phyloP scores from a whole-genome alignment of 495 filamentous ascomycete genomes.

The Daldinia vernicosa region DNA sequence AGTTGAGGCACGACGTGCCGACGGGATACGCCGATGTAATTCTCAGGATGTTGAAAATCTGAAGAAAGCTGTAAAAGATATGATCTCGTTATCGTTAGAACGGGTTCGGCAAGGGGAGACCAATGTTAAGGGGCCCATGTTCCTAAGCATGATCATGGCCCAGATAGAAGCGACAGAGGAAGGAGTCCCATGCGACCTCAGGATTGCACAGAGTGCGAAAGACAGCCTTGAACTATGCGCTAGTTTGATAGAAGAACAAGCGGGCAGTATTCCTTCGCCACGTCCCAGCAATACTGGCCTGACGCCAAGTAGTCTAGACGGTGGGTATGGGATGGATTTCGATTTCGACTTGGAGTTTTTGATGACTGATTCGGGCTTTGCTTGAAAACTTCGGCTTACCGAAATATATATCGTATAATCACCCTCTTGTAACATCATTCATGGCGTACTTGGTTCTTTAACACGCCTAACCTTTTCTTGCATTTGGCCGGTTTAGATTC shows the following conservation, averaged over 20 bases:
- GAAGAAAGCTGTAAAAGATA: conserved; percentile 47
- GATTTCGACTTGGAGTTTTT: conserved; percentile 39
- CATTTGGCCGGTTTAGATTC: no score
- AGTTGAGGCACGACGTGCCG: conserved; percentile 43
- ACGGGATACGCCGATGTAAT: conserved; percentile 44
- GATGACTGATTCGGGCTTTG: conserved; percentile 23
- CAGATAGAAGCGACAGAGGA: conserved; percentile 51
- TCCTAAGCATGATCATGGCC: conserved; percentile 55
- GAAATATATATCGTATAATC: background rate
- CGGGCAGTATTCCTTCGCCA: conserved; percentile 10
- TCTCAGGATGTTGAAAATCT: conserved; percentile 43
- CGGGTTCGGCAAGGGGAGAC: conserved; percentile 59
- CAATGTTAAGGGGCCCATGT: conserved; percentile 60
- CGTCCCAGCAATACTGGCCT: conserved; percentile 16
- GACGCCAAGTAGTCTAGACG: conserved; percentile 26
- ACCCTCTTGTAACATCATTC: no score
- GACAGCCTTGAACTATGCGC: conserved; percentile 47
- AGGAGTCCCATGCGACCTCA: conserved; percentile 35
- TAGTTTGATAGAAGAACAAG: conserved; percentile 37
- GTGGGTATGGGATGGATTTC: conserved; percentile 34
- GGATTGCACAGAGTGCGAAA: conserved; percentile 36
- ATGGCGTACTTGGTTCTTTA: no score
- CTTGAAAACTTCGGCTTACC: conserved; percentile 2
- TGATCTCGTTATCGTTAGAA: conserved; percentile 49
- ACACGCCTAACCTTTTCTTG: no score